Base-by-base conservation (phyloP, 352 stramenopile genomes). In the Phytophthora litchii region DNA sequence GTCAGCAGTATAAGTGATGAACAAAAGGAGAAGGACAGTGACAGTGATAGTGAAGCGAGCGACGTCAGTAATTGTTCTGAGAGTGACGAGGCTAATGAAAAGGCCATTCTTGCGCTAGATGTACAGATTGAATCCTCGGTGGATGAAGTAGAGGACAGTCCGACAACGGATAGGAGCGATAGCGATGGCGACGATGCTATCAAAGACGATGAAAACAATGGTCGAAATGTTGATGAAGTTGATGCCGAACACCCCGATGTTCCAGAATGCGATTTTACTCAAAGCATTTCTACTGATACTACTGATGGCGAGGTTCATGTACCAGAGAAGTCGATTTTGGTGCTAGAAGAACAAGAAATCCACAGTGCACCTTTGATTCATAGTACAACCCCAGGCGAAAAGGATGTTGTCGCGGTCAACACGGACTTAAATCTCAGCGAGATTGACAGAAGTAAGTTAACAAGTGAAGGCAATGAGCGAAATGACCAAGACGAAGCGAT, bases 31-130 rank as follows among this genome's bases (percentile, higher is more conserved):
- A 36, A 46, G n/a, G 51, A 61, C 2, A 12, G 35, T 0, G 69
- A 66, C n/a, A 70, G 62, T 38, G 71, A 78, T 35, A 88, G 76
- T 35, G 70, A 83, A 45, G 65, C 56, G 2, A 91, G 79, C 23
- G 83, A 92, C 0, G 80, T 89, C 29, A 89, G 78, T 40, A 89
- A 91, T 43, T 86, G 78, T 44, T 91, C 78, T 0, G 78, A 89
- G 27, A 79, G 63, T 20, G 78, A 91, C 32, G 77, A 80, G 6
- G 74, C 62, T 0, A 71, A 86, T 17, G 80, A 90, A 51, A 65
- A 72, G 11, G 64, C 70, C 14, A 90, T 88, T 37, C 64, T 85
- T 45, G 71, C 70, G 12, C 67, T 90, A 23, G 45, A 65, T 14
- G 66, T 88, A 7, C 29, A 63, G 23, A 54, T 45, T 29, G 31